phyloP scores from a whole-genome alignment of 192 early-diverging fungal genomes.

The Coemansia sp. region DNA sequence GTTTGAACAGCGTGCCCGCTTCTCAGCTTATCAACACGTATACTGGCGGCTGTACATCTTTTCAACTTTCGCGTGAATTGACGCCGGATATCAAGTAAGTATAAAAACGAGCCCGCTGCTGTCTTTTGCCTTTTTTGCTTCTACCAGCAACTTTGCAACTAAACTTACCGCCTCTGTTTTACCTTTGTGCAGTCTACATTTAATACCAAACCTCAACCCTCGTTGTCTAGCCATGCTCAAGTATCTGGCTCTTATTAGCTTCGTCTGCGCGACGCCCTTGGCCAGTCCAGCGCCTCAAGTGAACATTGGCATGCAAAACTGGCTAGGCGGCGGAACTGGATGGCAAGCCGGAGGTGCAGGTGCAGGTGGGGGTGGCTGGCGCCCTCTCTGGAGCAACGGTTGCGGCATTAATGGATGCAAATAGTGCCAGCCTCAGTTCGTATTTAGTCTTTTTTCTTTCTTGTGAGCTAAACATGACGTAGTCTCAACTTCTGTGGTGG shows the following conservation, averaged over 20 bases:
- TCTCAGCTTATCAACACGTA: not conserved
- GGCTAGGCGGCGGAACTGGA: conserved; percentile 1
- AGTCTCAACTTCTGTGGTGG: not conserved
- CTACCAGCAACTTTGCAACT: not conserved
- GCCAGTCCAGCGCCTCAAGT: not conserved
- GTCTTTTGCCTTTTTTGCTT: not conserved
- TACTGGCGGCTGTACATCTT: not conserved
- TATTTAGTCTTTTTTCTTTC: not conserved
- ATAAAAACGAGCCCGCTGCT: not conserved
- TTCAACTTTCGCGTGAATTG: not conserved
- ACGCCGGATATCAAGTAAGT: not conserved
- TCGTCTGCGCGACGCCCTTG: not conserved
- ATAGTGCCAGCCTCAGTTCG: not conserved
- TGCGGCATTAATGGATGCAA: not conserved
- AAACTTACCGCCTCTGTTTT: not conserved
- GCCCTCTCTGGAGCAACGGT: not conserved
- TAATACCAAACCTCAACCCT: not conserved
- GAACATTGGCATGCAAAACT: conserved; percentile 5
- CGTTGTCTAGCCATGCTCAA: not conserved
- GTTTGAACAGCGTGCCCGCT: not conserved
- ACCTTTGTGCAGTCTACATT: not conserved
- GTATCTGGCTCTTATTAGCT: conserved; percentile 1
- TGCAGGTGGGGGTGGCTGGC: conserved; percentile 14
- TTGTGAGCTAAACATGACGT: not conserved
- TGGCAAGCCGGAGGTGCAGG: not conserved